Conservation (phyloP, 306 rosid genomes). For the Albizia julibrissin region DNA sequence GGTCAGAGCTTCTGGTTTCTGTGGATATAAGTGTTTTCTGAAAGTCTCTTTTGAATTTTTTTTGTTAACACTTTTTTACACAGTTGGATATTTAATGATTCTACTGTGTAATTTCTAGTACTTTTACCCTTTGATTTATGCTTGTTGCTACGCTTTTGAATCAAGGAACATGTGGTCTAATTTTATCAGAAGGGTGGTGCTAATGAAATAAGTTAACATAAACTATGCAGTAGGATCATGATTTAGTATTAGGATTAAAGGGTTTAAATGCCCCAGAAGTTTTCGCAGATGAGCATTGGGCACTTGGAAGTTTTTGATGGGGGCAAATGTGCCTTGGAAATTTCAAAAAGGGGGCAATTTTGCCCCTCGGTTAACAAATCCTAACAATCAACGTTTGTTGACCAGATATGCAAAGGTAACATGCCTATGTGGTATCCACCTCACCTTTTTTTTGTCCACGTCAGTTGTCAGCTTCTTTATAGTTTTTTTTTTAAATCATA, state of each 20-base stretch:
- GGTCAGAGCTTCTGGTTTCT: neutral
- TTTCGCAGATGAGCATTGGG: no score
- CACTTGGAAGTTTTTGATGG: no score
- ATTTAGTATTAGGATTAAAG: neutral
- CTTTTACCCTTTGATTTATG: neutral
- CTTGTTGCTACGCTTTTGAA: neutral
- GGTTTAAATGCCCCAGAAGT: no score
- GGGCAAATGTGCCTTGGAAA: no score
- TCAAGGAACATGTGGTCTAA: neutral
- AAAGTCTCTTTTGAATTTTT: neutral
- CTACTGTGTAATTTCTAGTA: neutral
- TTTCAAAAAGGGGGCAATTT: no score
- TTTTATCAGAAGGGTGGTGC: constrained; percentile 1
- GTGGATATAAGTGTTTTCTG: neutral
- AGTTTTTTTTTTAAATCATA: no score
- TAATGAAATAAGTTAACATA: neutral
- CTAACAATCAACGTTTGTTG: no score
- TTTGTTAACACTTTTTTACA: neutral
- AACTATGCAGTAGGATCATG: neutral
- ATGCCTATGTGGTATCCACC: no score
- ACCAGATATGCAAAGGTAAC: no score
- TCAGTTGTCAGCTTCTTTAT: no score
- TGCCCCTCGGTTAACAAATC: no score
- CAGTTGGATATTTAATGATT: neutral
- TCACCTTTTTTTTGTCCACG: no score